Conservation (phyloP, 257 asterid genomes). For the Lycium ferocissimum region DNA sequence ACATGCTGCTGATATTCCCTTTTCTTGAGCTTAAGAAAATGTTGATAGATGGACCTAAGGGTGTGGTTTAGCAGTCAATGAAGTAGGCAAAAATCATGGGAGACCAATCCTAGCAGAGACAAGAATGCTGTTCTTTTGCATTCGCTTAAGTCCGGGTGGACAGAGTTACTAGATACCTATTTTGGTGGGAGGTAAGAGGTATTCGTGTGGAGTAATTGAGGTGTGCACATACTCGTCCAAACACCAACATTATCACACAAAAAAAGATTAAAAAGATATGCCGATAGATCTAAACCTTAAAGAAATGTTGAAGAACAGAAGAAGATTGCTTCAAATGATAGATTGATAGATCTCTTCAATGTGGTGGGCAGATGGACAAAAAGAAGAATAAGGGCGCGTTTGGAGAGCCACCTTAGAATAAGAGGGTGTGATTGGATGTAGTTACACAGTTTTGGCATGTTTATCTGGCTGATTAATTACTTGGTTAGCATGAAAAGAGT, state of each 20-base stretch:
- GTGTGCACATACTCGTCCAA: not conserved
- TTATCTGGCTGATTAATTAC: not conserved
- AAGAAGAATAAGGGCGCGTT: not conserved
- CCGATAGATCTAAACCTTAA: not conserved
- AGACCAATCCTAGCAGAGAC: not conserved
- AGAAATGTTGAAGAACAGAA: not conserved
- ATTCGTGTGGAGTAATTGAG: not conserved
- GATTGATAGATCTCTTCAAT: not conserved
- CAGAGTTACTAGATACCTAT: not conserved
- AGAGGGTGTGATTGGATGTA: not conserved
- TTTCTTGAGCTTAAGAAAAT: not conserved
- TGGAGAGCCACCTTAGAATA: not conserved
- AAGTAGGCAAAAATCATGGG: not conserved
- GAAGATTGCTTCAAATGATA: constrained; percentile 4
- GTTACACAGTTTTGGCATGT: not conserved
- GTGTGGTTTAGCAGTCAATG: not conserved
- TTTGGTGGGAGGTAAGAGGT: not conserved
- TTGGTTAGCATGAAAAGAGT: not conserved
- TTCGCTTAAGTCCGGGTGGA: not conserved
- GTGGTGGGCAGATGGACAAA: not conserved
- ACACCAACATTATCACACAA: not conserved
- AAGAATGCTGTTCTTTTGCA: not conserved
- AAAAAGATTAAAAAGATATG: not conserved
- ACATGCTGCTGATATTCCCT: constrained; percentile 1
- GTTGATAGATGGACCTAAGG: not conserved